Percentiles rank a stretch among this genome's conserved stretches.
Conservation (phyloP, 805 yeast genomes). For the Pichia deserticola region DNA sequence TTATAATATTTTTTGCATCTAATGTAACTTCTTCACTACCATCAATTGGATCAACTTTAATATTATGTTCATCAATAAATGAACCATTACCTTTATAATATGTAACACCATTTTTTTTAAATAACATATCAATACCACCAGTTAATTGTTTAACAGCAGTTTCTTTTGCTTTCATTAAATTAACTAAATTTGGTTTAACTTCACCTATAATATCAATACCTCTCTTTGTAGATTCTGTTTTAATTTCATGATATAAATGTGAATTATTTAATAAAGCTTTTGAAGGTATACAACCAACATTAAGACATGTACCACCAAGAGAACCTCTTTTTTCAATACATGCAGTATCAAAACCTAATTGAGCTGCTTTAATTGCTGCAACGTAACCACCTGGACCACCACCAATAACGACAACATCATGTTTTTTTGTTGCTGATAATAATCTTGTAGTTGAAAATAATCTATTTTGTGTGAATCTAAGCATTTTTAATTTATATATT, state of each 20-base stretch:
- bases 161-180: slow-evolving; percentile 88
- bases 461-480: slow-evolving; percentile 14
- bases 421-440: slow-evolving; percentile 39
- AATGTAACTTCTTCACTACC: slow-evolving; percentile 68
- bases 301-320: slow-evolving; percentile 96
- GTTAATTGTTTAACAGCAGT: slow-evolving; percentile 84
- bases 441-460: slow-evolving; percentile 19
- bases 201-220: slow-evolving; percentile 79
- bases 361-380: slow-evolving; percentile 98
- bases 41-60: slow-evolving; percentile 79
- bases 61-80: slow-evolving; percentile 69
- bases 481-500: slow-evolving; percentile 14
- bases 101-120: slow-evolving; percentile 91
- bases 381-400: slow-evolving; percentile 99
- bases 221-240: slow-evolving; percentile 74
- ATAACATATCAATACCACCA: slow-evolving; percentile 87
- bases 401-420: slow-evolving; percentile 92
- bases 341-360: slow-evolving; percentile 87
- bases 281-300: slow-evolving; percentile 99
- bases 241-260: slow-evolving; percentile 81
- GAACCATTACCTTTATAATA: slow-evolving; percentile 93
- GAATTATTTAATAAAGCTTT: slow-evolving; percentile 93
- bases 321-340: slow-evolving; percentile 96
- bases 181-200: slow-evolving; percentile 64
- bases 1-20: slow-evolving; percentile 79